These are phyloP conservation scores for Penicillium griseofulvum DNA, from an alignment of 2,329 filamentous ascomycete genomes.

Conservation along the genomic window DNA sequence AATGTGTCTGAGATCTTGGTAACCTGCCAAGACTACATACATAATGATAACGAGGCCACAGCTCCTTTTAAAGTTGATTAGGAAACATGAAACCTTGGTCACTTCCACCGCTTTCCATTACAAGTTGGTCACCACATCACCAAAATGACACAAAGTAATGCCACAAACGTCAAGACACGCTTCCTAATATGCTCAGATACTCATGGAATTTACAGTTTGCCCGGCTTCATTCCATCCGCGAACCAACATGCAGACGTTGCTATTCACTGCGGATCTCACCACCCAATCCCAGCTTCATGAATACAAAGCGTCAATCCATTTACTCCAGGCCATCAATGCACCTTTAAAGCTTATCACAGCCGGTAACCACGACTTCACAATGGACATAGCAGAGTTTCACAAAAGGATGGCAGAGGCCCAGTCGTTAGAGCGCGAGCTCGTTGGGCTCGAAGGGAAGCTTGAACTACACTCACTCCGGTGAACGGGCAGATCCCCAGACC, in stretches of 20 bases:
- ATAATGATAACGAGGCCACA: no score
- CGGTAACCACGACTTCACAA: constrained; percentile 55
- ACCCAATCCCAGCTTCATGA: constrained; percentile 32
- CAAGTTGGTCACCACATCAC: background rate
- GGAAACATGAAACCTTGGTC: no score
- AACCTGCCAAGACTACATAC: no score
- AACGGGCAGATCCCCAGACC: constrained; percentile 33
- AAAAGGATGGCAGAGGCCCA: constrained; percentile 30
- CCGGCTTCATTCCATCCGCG: constrained; percentile 19
- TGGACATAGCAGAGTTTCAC: constrained; percentile 41
- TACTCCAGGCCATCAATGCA: constrained; percentile 46
- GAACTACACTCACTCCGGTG: constrained; percentile 40
- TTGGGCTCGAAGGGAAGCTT: constrained; percentile 49
- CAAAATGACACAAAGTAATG: background rate
- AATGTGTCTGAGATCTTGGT: no score
- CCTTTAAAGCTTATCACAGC: constrained; percentile 56
- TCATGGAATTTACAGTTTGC: constrained; percentile 32
- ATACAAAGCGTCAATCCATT: constrained; percentile 41
- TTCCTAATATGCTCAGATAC: constrained; percentile 51
- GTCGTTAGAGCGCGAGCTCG: constrained; percentile 27
- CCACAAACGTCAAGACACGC: constrained; percentile 35
- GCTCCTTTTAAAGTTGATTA: no score
- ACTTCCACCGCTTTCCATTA: no score
- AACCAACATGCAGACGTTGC: constrained; percentile 46
- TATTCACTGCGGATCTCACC: constrained; percentile 56